A percentile compares a stretch with the other conserved stretches of the same genome.
Evolutionary conservation across 495 filamentous ascomycete species (phyloP).

Genomic region (Aspergillus homomorphus): DNA sequence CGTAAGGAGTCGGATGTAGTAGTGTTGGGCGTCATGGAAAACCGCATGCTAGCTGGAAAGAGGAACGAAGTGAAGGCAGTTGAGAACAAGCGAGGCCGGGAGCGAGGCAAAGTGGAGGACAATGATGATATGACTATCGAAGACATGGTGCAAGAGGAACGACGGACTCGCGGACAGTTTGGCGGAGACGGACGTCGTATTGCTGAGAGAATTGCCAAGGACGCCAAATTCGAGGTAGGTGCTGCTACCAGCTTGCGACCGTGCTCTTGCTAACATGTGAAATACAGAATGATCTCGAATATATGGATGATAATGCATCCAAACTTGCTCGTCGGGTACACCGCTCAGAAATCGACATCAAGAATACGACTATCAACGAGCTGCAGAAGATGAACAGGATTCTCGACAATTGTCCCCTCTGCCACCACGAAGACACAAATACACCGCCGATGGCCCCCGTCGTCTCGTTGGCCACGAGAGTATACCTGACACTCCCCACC

Average conservation of each 20-base stretch:
- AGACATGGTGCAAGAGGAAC: slow-evolving; percentile 93
- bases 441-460: slow-evolving; percentile 84
- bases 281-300: slow-evolving; percentile 80
- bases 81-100: slow-evolving; percentile 71
- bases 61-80: slow-evolving; percentile 71
- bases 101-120: slow-evolving; percentile 75
- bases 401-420: slow-evolving; percentile 84
- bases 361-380: slow-evolving; percentile 81
- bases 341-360: slow-evolving; percentile 83
- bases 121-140: slow-evolving; percentile 96
- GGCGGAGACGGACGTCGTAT: slow-evolving; percentile 80
- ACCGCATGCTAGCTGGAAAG: slow-evolving; percentile 75
- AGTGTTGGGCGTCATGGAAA: slow-evolving; percentile 83
- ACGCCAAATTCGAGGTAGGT: slow-evolving; percentile 77
- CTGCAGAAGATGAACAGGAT: slow-evolving; percentile 88
- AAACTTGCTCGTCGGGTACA: slow-evolving; percentile 89
- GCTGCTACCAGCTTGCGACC: neutral
- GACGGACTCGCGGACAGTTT: slow-evolving; percentile 70
- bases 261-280: slow-evolving; percentile 29
- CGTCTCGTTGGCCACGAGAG: slow-evolving; percentile 82
- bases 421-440: slow-evolving; percentile 84
- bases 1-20: slow-evolving; percentile 63
- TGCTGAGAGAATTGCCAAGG: slow-evolving; percentile 89
- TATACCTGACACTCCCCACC: slow-evolving; percentile 85
- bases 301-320: slow-evolving; percentile 93